Evolutionary conservation across 768 basidiomycete genomes (phyloP).

Genomic region (Collybiopsis luxurians): DNA sequence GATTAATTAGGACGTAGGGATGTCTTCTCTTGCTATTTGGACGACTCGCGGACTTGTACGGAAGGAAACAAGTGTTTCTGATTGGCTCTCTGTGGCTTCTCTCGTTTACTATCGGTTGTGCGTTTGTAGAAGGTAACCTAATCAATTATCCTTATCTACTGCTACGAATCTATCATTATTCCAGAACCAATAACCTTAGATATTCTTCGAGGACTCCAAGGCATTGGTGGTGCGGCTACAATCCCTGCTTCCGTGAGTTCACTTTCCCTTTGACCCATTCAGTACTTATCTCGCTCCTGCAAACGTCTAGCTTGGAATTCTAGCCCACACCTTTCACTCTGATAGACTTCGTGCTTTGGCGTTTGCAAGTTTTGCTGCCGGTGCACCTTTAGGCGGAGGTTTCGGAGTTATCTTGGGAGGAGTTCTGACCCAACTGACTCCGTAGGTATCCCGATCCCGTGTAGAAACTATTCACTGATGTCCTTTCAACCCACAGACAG

Average conservation of each 20-base stretch:
- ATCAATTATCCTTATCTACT: background rate
- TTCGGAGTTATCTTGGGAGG: conserved; percentile 75
- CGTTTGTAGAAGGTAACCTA: conserved; percentile 51
- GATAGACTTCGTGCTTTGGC: conserved; percentile 63
- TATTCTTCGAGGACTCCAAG: conserved; percentile 75
- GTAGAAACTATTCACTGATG: background rate
- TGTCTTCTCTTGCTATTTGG: conserved; percentile 78
- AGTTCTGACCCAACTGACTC: conserved; percentile 54
- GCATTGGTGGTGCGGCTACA: conserved; percentile 74
- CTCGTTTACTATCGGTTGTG: conserved; percentile 61
- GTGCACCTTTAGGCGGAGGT: conserved; percentile 78
- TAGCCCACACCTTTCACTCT: conserved; percentile 78
- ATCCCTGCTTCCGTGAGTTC: conserved; percentile 66
- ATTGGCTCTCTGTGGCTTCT: conserved; percentile 53
- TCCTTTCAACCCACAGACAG: conserved; percentile 20
- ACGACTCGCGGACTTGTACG: conserved; percentile 74
- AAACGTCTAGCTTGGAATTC: conserved; percentile 84
- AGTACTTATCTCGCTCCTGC: background rate
- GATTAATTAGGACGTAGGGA: conserved; percentile 41
- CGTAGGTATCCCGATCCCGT: conserved; percentile 22
- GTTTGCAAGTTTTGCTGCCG: conserved; percentile 82
- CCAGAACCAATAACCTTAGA: conserved; percentile 62
- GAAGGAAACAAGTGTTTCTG: conserved; percentile 67
- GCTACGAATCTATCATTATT: background rate
- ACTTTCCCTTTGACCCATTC: background rate